A percentile compares a stretch with the other conserved stretches of the same genome.
These are phyloP conservation scores for Canavalia ensiformis DNA, from an alignment of 306 rosid genomes.

Conservation along the genomic window DNA sequence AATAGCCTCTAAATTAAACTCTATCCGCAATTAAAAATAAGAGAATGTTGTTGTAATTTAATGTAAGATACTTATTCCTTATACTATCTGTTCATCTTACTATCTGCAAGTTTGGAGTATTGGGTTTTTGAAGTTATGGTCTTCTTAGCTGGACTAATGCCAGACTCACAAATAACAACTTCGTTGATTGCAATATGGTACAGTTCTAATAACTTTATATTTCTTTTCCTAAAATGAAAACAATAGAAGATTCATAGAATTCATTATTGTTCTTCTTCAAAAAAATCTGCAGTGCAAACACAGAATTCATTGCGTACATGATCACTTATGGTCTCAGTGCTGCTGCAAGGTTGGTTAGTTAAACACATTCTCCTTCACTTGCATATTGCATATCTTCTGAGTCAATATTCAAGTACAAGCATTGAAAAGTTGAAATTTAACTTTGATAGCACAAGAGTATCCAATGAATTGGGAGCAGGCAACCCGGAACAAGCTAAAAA, in stretches of 20 bases:
- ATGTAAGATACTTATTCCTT: conserved; percentile 7
- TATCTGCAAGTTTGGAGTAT: conserved; percentile 80
- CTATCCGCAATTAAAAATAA: background rate
- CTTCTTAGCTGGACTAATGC: conserved; percentile 80
- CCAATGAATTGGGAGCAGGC: conserved; percentile 90
- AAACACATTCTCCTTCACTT: background rate
- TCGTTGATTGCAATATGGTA: conserved; percentile 90
- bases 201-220: conserved; percentile 41
- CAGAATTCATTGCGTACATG: conserved; percentile 76
- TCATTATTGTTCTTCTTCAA: background rate
- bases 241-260: background rate
- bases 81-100: conserved; percentile 7
- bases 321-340: conserved; percentile 83
- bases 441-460: conserved; percentile 76
- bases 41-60: background rate
- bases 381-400: background rate
- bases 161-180: conserved; percentile 70
- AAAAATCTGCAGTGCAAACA: conserved; percentile 63
- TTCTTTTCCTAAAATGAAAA: background rate
- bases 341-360: conserved; percentile 71
- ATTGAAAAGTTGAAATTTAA: conserved; percentile 22
- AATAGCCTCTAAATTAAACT: background rate
- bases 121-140: conserved; percentile 93
- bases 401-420: background rate
- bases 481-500: conserved; percentile 64